Percentiles rank a stretch among this genome's conserved stretches.
These are phyloP conservation scores for Pulveroboletus ravenelii DNA, from an alignment of 768 basidiomycete species.

Conservation along the genomic window DNA sequence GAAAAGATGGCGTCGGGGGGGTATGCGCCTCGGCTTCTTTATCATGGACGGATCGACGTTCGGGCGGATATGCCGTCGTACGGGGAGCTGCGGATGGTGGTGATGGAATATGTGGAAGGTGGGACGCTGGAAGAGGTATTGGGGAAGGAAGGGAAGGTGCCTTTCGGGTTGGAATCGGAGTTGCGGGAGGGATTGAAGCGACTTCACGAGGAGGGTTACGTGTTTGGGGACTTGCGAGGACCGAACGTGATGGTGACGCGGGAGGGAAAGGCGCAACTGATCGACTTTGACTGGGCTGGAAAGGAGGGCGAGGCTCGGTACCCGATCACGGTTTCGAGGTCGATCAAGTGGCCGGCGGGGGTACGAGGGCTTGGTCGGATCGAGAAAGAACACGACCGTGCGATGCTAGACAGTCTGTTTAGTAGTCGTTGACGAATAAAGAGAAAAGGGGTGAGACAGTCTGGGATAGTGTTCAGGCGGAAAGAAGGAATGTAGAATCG, in stretches of 20 bases:
- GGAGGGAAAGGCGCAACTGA: not conserved
- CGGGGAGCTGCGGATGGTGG: conserved; percentile 29
- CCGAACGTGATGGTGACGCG: conserved; percentile 31
- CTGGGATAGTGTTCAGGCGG: no score
- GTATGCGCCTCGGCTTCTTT: conserved; percentile 31
- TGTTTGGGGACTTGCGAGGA: conserved; percentile 35
- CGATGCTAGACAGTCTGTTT: no score
- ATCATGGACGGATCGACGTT: conserved; percentile 22
- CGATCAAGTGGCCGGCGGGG: not conserved
- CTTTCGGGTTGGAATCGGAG: conserved; percentile 12
- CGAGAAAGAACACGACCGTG: no score
- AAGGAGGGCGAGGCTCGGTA: no score
- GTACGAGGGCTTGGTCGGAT: not conserved
- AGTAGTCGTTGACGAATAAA: no score
- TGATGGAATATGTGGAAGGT: conserved; percentile 36
- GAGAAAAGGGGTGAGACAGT: no score
- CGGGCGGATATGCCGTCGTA: conserved; percentile 5
- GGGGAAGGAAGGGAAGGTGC: not conserved
- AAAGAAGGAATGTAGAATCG: no score
- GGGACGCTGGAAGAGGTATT: not conserved
- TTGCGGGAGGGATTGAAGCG: conserved; percentile 15
- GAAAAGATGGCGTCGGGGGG: conserved; percentile 25
- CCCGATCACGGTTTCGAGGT: not conserved
- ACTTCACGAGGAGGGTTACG: conserved; percentile 29
- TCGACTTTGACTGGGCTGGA: no score